Percentiles rank a stretch among this genome's conserved stretches.
Conservation (phyloP, 768 basidiomycete genomes). For the Termitomyces sp. region DNA sequence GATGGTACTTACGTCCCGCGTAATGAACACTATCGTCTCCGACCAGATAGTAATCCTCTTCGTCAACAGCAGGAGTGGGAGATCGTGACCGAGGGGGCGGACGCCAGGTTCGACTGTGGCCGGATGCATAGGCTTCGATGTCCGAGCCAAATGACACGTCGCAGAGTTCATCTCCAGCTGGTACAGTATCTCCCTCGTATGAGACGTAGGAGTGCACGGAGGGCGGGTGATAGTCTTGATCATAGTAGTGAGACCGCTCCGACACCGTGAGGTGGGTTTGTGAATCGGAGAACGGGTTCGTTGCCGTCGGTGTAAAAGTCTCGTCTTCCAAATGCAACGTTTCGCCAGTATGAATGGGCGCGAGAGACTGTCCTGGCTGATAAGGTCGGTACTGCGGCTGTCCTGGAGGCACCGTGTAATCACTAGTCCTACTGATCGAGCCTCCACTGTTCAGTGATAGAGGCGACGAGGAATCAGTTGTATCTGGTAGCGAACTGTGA, state of each 20-base stretch:
- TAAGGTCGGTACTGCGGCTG: slow-evolving; percentile 36
- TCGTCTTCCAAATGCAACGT: slow-evolving; percentile 47
- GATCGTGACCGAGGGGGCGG: slow-evolving; percentile 61
- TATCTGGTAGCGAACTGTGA: neutral
- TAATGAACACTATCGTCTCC: slow-evolving; percentile 53
- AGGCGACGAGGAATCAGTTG: neutral
- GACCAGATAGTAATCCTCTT: slow-evolving; percentile 62
- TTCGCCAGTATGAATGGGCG: slow-evolving; percentile 61
- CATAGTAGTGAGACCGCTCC: slow-evolving; percentile 27
- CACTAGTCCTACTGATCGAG: neutral
- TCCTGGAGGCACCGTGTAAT: neutral
- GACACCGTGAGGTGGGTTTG: neutral
- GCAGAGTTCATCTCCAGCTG: slow-evolving; percentile 24
- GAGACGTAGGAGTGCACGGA: slow-evolving; percentile 27
- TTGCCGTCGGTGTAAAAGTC: slow-evolving; percentile 14
- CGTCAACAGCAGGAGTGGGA: slow-evolving; percentile 68
- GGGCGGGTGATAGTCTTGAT: slow-evolving; percentile 28
- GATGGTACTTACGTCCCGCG: slow-evolving; percentile 30
- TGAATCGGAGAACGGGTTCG: slow-evolving; percentile 20
- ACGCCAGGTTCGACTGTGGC: slow-evolving; percentile 40
- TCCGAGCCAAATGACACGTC: slow-evolving; percentile 61
- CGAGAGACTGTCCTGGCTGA: slow-evolving; percentile 55
- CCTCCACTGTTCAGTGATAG: neutral
- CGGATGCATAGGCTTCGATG: slow-evolving; percentile 65
- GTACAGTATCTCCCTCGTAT: slow-evolving; percentile 23